Evolutionary conservation across 768 basidiomycete species (phyloP), one percentile per base, ranked within the genome.

Genomic region (Panaeolus cyanescens): DNA sequence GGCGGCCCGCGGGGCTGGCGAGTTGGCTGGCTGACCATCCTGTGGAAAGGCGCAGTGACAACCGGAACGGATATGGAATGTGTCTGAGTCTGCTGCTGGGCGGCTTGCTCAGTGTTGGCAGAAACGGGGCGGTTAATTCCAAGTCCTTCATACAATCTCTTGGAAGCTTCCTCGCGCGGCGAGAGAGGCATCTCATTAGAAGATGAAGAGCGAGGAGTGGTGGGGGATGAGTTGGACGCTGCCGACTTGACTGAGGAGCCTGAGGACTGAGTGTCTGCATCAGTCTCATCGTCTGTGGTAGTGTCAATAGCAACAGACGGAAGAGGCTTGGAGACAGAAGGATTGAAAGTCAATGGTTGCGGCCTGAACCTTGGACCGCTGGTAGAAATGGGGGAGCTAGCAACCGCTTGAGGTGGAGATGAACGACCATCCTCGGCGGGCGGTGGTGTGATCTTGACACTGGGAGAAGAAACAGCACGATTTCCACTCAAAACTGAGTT

Each of bases 1-100:
- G 93, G 93, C 59, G 93, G 93, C 68, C 93, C 93, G 61, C 88
- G 85, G 68, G 93, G 93, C 79, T 95, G 93, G 74, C 93, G 88
- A 58, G 88, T 81, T 62, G 91, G 89, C 70, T 89, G 87, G 73
- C 87, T 90, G 63, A 79, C 80, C 75, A 88, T 70, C 80, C 87
- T 85, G 79, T 82, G 77, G 73, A 77, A 82, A 69, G 76, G 74
- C 65, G 78, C 76, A 64, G 75, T 70, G 58, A 56, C 45, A 45
- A 37, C 32, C 20, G 22, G 36, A 31, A 57, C 57, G 45, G 45
- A 50, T 50, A 50, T 28, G 9, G n/a, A 10, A 50, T 50, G 45
- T 28, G 25, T 4, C 25, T 28, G 45, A 50, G 45, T 28, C 39
- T 59, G 68, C 56, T 72, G 72, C 58, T 78, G 78, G 31, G 78